Evolutionary conservation across 441 rosid genomes (phyloP).

Genomic region (Pelargonium fulgidum): DNA sequence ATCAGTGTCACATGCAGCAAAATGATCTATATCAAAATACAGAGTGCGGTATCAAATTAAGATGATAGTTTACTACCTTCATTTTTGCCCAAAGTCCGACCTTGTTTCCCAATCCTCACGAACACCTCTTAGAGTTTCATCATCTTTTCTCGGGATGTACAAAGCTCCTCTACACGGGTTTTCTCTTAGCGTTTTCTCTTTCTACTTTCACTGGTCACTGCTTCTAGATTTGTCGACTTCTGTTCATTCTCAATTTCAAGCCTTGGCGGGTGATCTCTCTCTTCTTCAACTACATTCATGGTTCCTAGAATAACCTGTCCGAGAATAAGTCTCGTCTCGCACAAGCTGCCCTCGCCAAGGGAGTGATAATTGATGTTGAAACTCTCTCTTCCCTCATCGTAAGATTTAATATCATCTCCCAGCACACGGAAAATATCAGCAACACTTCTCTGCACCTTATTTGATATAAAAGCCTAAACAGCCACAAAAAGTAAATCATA

Average conservation of each 20-base stretch:
- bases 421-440: conserved; percentile 42
- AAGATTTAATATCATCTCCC: conserved; percentile 33
- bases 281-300: conserved; percentile 32
- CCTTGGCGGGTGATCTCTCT: conserved; percentile 15
- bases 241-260: conserved; percentile 1
- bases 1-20: too few relatives aligned
- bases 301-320: conserved; percentile 76
- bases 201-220: neutral
- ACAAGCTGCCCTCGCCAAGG: conserved; percentile 52
- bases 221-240: neutral
- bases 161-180: neutral
- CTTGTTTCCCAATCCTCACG: too few relatives aligned
- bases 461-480: conserved; percentile 57
- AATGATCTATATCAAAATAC: too few relatives aligned
- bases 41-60: too few relatives aligned
- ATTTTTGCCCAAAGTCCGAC: too few relatives aligned
- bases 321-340: conserved; percentile 59
- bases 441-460: conserved; percentile 33
- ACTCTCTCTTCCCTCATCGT: conserved; percentile 28
- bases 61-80: too few relatives aligned
- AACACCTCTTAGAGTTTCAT: too few relatives aligned
- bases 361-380: conserved; percentile 32
- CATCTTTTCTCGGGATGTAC: too few relatives aligned
- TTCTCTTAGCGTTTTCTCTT: neutral
- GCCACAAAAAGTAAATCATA: conserved; percentile 8